Conservation (phyloP, 2,329 filamentous ascomycete species). For the Aspergillus quadricinctus region DNA sequence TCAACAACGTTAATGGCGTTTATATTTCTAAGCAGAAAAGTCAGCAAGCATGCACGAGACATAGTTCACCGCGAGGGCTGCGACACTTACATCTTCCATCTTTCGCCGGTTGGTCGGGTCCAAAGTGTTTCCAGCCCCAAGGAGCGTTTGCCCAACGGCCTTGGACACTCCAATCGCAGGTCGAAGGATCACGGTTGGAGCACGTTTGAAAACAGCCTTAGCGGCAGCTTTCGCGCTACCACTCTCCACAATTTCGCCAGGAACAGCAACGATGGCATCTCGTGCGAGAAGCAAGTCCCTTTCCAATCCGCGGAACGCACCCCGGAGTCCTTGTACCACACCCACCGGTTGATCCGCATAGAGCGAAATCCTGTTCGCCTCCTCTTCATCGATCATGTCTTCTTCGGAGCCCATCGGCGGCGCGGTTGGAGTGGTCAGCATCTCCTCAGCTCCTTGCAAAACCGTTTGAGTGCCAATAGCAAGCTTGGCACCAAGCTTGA, state of each 20-base stretch:
- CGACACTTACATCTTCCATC: slow-evolving; percentile 78
- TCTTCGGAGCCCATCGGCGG: slow-evolving; percentile 50
- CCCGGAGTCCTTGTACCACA: slow-evolving; percentile 77
- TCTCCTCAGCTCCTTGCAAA: slow-evolving; percentile 79
- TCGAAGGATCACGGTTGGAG: slow-evolving; percentile 87
- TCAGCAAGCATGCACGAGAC: neutral
- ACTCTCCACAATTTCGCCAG: slow-evolving; percentile 84
- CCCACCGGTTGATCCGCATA: slow-evolving; percentile 94
- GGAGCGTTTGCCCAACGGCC: slow-evolving; percentile 79
- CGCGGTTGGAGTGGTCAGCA: slow-evolving; percentile 49
- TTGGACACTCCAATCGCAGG: slow-evolving; percentile 88
- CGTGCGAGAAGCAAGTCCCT: slow-evolving; percentile 81
- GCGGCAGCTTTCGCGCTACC: slow-evolving; percentile 75
- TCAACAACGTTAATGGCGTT: slow-evolving; percentile 29
- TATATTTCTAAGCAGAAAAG: slow-evolving; percentile 39
- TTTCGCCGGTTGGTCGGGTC: slow-evolving; percentile 77
- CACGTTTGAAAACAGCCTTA: slow-evolving; percentile 70
- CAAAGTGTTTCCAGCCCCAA: slow-evolving; percentile 88
- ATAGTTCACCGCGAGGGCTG: neutral
- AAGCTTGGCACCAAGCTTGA: slow-evolving; percentile 88
- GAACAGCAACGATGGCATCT: slow-evolving; percentile 92
- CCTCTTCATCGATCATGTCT: slow-evolving; percentile 61
- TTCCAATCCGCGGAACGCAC: slow-evolving; percentile 76
- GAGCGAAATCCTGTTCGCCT: slow-evolving; percentile 74
- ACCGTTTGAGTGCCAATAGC: slow-evolving; percentile 94